These are phyloP conservation scores for Meripilus lineatus DNA, from an alignment of 1,284 basidiomycete genomes.

Conservation along the genomic window DNA sequence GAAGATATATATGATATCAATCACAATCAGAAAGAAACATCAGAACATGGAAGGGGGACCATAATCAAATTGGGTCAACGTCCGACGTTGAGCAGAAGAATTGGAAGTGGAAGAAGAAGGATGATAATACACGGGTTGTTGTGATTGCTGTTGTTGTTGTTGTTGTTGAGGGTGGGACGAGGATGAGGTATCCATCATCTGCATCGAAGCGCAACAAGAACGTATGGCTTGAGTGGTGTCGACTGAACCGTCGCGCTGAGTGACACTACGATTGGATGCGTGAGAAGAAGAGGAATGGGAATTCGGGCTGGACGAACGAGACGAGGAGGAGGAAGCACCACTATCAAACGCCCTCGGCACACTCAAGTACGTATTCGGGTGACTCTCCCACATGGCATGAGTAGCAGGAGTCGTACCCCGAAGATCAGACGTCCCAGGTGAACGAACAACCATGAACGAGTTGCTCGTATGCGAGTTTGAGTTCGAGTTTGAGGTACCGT, in stretches of 20 bases:
- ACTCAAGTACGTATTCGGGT: slow-evolving; percentile 3
- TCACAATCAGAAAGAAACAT: too few species aligned
- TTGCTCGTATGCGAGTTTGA: too few species aligned
- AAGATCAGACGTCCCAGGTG: not conserved
- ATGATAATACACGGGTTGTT: not conserved
- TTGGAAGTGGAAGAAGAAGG: too few species aligned
- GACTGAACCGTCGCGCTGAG: not conserved
- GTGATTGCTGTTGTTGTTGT: not conserved
- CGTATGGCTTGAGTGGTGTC: not conserved
- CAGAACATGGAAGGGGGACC: too few species aligned
- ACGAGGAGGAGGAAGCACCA: slow-evolving; percentile 13
- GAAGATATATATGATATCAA: too few species aligned
- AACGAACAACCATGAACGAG: too few species aligned
- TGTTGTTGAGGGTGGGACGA: not conserved
- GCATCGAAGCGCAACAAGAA: slow-evolving; percentile 1
- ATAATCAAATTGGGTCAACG: not conserved
- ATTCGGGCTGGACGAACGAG: slow-evolving; percentile 13
- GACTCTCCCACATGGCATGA: too few species aligned
- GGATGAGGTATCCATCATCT: slow-evolving; percentile 2
- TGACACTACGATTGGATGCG: slow-evolving; percentile 1
- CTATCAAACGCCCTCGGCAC: slow-evolving; percentile 10
- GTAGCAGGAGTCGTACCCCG: not conserved
- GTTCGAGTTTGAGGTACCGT: too few species aligned
- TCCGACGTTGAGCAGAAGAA: not conserved
- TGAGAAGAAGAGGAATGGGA: slow-evolving; percentile 12